Base-by-base conservation (phyloP, 768 basidiomycete species). In the Filobasidium floriforme region DNA sequence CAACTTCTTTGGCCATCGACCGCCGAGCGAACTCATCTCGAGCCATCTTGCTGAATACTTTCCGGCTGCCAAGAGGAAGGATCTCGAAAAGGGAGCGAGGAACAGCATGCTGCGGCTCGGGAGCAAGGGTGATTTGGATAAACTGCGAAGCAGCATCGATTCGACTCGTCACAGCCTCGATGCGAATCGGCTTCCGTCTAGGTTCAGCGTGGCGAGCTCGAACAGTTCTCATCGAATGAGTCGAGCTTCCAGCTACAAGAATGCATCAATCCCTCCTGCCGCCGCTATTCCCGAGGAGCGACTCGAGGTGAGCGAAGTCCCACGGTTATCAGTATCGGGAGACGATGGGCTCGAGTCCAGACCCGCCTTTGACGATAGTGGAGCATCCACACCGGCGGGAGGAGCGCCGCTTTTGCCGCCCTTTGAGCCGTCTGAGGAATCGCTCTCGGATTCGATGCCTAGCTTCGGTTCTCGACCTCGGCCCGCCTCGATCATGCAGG, bases 1-100 rank as follows among this genome's bases (percentile, higher is more conserved):
- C 79, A 92, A 92, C 82, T 99, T 98, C 82, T 94, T 97, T 72
- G 96, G 94, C 18, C 96, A 97, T 73, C 89, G 96, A 46, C 96
- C 96, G 0, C 93, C 96, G 0, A 91, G 89, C 80, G 96, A 98
- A 78, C 86, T 98, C 69, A 98, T 98, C 81, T 90, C 93, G 28
- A 94, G 83, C 7, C 93, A 98, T 75, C 79, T 98, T 60, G 86
- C 88, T 22, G 93, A 96, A 68, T 99, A 89, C 82, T 99, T 99
- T 85, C 96, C 96, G 0, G 84, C 85, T 69, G 87, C 91, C 3
- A 92, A 96, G 82, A 90, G 88, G 81, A 92, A 88, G 80, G 88
- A 89, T 43, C 81, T 99, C 46, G 85, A 89, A 77, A 87, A 92
- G 60, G 91, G 90, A 7, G 88, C 89, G 11, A 82, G 96, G 60